These are phyloP conservation scores for Podaxis sp. DNA, from an alignment of 768 basidiomycete species.

Conservation along the genomic window DNA sequence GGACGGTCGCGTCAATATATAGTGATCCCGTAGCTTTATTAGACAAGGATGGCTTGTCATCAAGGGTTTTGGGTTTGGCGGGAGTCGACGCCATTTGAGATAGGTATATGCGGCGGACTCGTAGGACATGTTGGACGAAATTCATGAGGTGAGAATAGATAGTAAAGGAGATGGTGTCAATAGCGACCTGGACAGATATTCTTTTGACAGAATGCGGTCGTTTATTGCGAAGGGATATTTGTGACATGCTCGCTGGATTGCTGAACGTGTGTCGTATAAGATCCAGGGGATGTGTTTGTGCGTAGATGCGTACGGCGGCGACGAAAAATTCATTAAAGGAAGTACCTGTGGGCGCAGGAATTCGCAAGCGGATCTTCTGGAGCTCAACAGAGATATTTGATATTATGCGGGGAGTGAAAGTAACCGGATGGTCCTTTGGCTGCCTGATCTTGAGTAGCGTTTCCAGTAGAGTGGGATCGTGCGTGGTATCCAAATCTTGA, in stretches of 20 bases:
- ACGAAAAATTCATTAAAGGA: constrained; percentile 33
- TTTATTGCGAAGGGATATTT: constrained; percentile 43
- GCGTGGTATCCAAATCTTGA: constrained; percentile 16
- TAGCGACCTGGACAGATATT: constrained; percentile 33
- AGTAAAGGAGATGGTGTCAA: constrained; percentile 40
- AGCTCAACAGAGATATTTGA: constrained; percentile 27
- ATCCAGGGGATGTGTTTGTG: constrained; percentile 24
- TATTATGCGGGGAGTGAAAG: constrained; percentile 7
- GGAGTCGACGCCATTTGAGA: not conserved
- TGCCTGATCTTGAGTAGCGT: constrained; percentile 21
- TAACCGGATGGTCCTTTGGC: not conserved
- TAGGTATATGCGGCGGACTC: constrained; percentile 42
- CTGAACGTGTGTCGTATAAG: constrained; percentile 28
- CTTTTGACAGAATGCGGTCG: constrained; percentile 30
- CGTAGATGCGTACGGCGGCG: constrained; percentile 27
- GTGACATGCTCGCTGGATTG: constrained; percentile 37
- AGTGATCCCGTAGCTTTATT: constrained; percentile 17
- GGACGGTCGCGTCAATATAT: constrained; percentile 38
- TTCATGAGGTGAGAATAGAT: constrained; percentile 60
- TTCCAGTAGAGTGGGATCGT: constrained; percentile 18
- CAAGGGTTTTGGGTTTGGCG: constrained; percentile 3
- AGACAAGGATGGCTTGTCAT: constrained; percentile 6
- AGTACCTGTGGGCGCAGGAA: constrained; percentile 33
- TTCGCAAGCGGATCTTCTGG: constrained; percentile 26
- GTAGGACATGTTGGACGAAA: constrained; percentile 57